Conservation (phyloP, 306 rosid species). For the Acacia crassicarpa region DNA sequence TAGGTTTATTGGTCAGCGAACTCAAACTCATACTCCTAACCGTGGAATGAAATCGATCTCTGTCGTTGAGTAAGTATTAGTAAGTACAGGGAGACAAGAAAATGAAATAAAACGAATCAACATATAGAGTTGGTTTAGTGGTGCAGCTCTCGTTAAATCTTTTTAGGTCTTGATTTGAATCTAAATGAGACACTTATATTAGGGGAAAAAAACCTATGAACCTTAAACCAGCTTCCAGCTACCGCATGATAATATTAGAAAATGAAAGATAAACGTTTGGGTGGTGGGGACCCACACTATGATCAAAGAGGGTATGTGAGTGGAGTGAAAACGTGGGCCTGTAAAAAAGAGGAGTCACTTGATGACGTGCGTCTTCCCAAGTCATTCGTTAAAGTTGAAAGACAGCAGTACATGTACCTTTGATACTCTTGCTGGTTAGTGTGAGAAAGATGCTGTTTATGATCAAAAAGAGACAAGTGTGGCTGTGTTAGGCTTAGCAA, state of each 20-base stretch:
- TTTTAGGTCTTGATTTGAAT: too few species aligned
- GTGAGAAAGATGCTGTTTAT: background rate
- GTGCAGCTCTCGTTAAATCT: too few species aligned
- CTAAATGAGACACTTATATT: too few species aligned
- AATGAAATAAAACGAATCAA: background rate
- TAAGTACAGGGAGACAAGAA: background rate
- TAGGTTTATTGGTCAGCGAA: constrained; percentile 68
- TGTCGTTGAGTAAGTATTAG: background rate
- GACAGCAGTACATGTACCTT: background rate
- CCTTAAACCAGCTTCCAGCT: too few species aligned
- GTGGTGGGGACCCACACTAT: constrained; percentile 60
- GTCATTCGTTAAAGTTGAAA: background rate
- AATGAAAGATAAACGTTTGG: constrained; percentile 26
- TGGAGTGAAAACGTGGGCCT: constrained; percentile 44
- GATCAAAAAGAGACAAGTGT: background rate
- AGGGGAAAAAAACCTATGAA: too few species aligned
- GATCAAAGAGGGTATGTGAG: background rate
- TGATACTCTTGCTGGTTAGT: background rate
- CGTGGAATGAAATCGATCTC: constrained; percentile 57
- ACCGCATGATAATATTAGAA: background rate
- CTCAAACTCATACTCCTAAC: constrained; percentile 34
- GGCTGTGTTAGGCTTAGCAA: background rate
- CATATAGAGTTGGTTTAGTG: too few species aligned
- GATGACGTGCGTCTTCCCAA: background rate
- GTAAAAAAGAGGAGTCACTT: constrained; percentile 18